Evolutionary conservation across 495 filamentous ascomycete genomes (phyloP).

Genomic region (Aspergillus egyptiacus): DNA sequence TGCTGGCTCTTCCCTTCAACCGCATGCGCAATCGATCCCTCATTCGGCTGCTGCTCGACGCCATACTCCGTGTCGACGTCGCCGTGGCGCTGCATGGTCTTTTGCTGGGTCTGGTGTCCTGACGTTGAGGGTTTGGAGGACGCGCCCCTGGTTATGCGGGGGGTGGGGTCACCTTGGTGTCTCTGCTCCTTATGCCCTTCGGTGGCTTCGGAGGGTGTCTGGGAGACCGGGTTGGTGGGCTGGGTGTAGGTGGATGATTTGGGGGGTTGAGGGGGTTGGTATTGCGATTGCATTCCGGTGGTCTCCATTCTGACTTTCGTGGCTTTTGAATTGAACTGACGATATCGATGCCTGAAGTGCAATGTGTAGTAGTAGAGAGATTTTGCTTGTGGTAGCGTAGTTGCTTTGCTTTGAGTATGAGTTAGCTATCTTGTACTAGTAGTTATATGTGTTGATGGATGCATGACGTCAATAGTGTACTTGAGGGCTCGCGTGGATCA

Average conservation of each 20-base stretch:
- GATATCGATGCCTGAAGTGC: no score
- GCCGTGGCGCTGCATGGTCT: conserved; percentile 12
- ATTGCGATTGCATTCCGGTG: not conserved
- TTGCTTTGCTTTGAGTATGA: not conserved
- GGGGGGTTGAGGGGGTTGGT: conserved; percentile 43
- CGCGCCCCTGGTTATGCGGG: conserved; percentile 36
- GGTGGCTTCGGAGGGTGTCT: conserved; percentile 22
- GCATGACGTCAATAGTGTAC: conserved; percentile 8
- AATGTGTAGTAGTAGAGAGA: not conserved
- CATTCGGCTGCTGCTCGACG: conserved; percentile 48
- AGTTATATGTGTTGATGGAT: conserved; percentile 6
- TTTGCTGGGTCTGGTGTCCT: conserved; percentile 21
- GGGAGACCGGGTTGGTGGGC: conserved; percentile 44
- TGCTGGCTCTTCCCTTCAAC: conserved; percentile 34
- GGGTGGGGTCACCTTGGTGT: conserved; percentile 27
- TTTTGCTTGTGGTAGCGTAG: no score
- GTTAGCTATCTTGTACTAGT: no score
- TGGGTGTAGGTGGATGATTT: conserved; percentile 46
- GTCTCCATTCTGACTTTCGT: conserved; percentile 7
- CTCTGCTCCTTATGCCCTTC: no score
- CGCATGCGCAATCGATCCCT: conserved; percentile 49
- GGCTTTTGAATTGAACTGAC: not conserved
- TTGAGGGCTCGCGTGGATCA: not conserved
- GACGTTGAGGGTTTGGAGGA: conserved; percentile 35
- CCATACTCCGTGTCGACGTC: conserved; percentile 46